Conservation (phyloP, 164 flowering plant genomes). For the Kingdonia uniflora region DNA sequence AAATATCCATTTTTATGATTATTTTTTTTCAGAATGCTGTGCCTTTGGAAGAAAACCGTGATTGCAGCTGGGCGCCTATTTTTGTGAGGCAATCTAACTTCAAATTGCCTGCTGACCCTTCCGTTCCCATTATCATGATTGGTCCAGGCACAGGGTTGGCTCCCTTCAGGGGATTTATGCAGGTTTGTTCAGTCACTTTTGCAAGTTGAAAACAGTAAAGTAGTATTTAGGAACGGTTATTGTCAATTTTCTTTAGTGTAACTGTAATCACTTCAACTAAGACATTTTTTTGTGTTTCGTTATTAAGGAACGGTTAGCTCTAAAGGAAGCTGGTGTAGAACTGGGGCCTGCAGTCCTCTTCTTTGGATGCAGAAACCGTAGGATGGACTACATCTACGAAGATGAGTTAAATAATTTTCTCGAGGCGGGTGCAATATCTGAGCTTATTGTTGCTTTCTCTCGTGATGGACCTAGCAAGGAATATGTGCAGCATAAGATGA, state of each 20-base stretch:
- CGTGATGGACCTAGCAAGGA: constrained; percentile 86
- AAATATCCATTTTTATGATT: too few species aligned
- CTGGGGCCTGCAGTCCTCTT: constrained; percentile 69
- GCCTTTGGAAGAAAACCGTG: constrained; percentile 48
- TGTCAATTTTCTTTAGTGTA: neutral
- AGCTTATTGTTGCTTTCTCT: constrained; percentile 81
- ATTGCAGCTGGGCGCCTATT: constrained; percentile 85
- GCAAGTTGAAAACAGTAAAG: too few species aligned
- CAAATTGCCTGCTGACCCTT: constrained; percentile 69
- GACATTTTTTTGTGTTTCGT: constrained; percentile 12
- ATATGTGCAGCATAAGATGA: constrained; percentile 95
- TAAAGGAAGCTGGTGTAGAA: constrained; percentile 68
- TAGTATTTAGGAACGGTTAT: neutral
- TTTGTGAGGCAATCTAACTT: constrained; percentile 90
- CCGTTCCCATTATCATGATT: constrained; percentile 85
- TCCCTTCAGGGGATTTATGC: constrained; percentile 96
- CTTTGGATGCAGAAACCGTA: constrained; percentile 91
- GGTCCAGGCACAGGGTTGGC: constrained; percentile 99
- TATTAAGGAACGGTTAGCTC: constrained; percentile 84
- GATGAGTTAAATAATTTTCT: constrained; percentile 72
- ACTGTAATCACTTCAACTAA: neutral
- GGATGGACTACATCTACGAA: constrained; percentile 84
- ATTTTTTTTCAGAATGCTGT: constrained; percentile 48
- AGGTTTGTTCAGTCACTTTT: constrained; percentile 41
- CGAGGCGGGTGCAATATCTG: constrained; percentile 60